phyloP scores from a whole-genome alignment of 2,329 filamentous ascomycete genomes.

The Colletotrichum lini region DNA sequence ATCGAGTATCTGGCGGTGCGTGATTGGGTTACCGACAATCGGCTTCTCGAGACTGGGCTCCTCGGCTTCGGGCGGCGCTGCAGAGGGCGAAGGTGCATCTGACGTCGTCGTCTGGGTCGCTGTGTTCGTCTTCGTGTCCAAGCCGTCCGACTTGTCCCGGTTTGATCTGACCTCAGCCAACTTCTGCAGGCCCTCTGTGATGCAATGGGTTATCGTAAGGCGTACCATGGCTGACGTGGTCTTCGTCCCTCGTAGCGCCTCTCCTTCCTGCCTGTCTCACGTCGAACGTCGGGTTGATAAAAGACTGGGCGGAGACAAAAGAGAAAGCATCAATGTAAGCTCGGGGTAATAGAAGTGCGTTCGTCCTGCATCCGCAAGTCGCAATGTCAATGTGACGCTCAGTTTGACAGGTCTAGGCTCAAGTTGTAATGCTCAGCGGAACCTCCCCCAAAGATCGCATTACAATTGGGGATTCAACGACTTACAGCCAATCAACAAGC shows the following conservation, averaged over 20 bases:
- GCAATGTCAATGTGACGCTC: slow-evolving; percentile 11
- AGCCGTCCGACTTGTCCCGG: slow-evolving; percentile 30
- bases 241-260: neutral
- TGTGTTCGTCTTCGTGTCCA: neutral
- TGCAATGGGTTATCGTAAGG: slow-evolving; percentile 80
- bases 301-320: neutral
- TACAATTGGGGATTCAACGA: neutral
- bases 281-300: neutral
- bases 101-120: neutral
- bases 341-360: slow-evolving; percentile 4
- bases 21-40: slow-evolving; percentile 76
- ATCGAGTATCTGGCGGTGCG: slow-evolving; percentile 77
- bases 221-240: slow-evolving; percentile 73
- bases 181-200: slow-evolving; percentile 72
- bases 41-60: slow-evolving; percentile 67
- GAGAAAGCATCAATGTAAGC: neutral
- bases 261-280: neutral
- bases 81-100: neutral
- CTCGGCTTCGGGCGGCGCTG: neutral
- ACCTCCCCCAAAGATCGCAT: neutral
- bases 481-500: slow-evolving; percentile 12
- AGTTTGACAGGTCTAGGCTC: neutral
- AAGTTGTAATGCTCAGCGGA: neutral
- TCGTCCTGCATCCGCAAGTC: neutral
- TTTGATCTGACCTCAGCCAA: slow-evolving; percentile 46